Base-by-base conservation (phyloP, 1,284 basidiomycete species). In the Gymnopus androsaceus region DNA sequence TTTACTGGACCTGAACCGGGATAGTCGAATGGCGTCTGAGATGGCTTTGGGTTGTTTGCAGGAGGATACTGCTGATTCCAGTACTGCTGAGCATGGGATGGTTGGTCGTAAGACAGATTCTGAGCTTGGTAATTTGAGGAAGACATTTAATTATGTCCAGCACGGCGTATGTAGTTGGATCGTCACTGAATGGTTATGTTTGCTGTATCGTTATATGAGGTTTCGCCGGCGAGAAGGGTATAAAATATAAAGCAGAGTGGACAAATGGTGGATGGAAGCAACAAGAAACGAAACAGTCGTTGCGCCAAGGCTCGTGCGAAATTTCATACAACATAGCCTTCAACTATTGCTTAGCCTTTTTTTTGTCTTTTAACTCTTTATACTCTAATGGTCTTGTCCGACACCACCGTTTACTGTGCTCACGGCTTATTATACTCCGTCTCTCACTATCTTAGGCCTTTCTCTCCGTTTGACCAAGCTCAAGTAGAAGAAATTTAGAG, bases 211-310 rank as follows among this genome's bases (percentile, higher is more conserved):
- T 51, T 51, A 40, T 19, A 51, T 17, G 19, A 45, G 51, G 51
- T 53, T 38, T 53, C 51, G 51, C 51, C 51, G 51, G 51, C 51
- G 51, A 53, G 21, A 27, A 45, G 31, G 25, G 17, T 44, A 53
- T 45, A 25, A 30, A 34, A n/a, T 8, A 28, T 52, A 28, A 37
- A 23, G n/a, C 21, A 34, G 1, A 30, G 25, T 27, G 28, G 15
- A 9, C n/a, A 27, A 28, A 28, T 51, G 34, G 25, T 51, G 48
- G 49, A 15, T 25, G 48, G 21, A 19, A 31, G 36, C 3, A 28
- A 51, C 36, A 12, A 41, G 28, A 27, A 40, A 31, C 17, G 5
- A n/a, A n/a, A n/a, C n/a, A n/a, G n/a, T n/a, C n/a, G n/a, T n/a
- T n/a, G n/a, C n/a, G n/a, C n/a, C n/a, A n/a, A n/a, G n/a, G n/a